A percentile compares a stretch with the other conserved stretches of the same genome.
Conservation (phyloP, 257 asterid species). For the Fraxinus americana region DNA sequence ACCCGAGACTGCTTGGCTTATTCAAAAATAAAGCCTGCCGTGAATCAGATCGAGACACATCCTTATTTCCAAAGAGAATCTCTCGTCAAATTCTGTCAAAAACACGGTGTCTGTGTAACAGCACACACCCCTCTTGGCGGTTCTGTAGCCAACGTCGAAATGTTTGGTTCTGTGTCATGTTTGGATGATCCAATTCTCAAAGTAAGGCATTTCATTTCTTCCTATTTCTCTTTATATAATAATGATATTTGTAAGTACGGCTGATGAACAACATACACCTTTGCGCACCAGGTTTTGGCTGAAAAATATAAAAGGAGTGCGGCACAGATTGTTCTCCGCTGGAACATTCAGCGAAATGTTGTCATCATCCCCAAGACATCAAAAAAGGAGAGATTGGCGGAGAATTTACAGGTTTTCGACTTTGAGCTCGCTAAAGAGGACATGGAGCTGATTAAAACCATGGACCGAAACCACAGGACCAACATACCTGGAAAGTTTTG, state of each 20-base stretch:
- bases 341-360: neutral
- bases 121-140: constrained; percentile 4
- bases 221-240: neutral
- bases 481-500: too few relatives aligned
- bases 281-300: neutral
- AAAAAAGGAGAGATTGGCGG: neutral
- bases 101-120: neutral
- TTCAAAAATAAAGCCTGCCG: neutral
- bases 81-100: neutral
- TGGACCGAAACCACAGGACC: too few relatives aligned
- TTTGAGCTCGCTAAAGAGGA: too few relatives aligned
- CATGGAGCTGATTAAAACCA: too few relatives aligned
- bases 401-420: neutral
- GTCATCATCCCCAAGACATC: neutral
- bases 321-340: neutral
- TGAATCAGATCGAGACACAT: neutral
- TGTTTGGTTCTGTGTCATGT: neutral
- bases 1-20: constrained; percentile 1
- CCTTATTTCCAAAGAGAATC: neutral
- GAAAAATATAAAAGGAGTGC: neutral
- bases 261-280: neutral
- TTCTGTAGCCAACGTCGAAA: neutral
- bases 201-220: neutral
- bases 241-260: neutral
- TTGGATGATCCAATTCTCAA: constrained; percentile 6